Evolutionary conservation across 805 yeast species (phyloP), one percentile per base, ranked within the genome.

Genomic region (Wickerhamiella nectarea): DNA sequence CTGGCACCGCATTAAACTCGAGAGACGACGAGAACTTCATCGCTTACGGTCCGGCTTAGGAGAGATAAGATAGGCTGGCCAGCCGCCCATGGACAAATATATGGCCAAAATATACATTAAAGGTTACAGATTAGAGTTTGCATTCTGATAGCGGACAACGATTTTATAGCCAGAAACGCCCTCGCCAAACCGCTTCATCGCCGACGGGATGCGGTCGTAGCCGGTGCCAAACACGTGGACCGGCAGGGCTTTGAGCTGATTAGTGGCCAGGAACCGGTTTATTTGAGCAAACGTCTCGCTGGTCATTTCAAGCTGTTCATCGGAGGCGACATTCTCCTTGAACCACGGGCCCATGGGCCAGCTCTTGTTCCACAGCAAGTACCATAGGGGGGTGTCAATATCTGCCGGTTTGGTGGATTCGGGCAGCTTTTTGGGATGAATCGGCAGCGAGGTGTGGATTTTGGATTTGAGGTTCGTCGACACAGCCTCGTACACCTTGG

Each of bases 1-100:
- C 97, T 1, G 98, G 96, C 4, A 91, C 97, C 19, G 97, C 95
- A 62, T 89, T 89, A 64, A 89, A 87, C 70, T 89, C 95, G 50
- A 89, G 66, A 5, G 95, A 83, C 58, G 87, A 95, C 20, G 94
- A 80, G 65, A 89, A 89, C 72, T 89, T 89, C 98, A 89, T 89
- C 31, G 31, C 14, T 4, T 10, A 28, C 31, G 29, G 29, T n/a
- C n/a, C 12, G 31, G 31, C 3, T 28, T 28, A 10, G 31, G 15
- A 28, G 31, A 28, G 31, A 28, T 28, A 28, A 28, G 31, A 12
- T 7, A 28, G 31, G 15, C 15, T 15, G 29, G 6, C 5, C 5
- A 10, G 11, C 4, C 29, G 4, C 5, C 29, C n/a, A 25, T 4
- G 29, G n/a, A 5, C 4, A 25, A 25, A 25, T 11, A 8, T 4